Evolutionary conservation across 148 eudicot species (phyloP), one percentile per base, ranked within the genome.

Genomic region (Fagopyrum esculentum): DNA sequence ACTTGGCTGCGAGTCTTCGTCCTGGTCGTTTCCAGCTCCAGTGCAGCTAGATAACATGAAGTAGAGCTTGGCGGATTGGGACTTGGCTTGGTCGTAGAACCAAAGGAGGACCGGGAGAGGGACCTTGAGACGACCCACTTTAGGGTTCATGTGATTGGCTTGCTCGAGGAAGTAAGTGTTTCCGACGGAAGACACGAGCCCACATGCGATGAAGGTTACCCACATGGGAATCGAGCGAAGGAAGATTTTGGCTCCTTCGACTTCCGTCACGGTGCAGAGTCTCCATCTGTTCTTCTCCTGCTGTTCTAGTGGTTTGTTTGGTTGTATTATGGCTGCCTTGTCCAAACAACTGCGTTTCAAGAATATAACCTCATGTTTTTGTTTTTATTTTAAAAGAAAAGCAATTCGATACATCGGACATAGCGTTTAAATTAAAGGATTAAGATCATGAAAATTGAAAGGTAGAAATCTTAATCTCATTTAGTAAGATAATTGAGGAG

Each of bases 131-230:
- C 75, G 76, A 0, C 87, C 91, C 1, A 84, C 45, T 57, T 82
- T 86, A 6, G 29, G 83, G 73, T 83, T 74, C 79, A 86, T 46
- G 74, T 81, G 74, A 15, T 79, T 80, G 6, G 87, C 86, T 82
- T 88, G 89, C 79, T 86, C 85, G 2, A 86, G 74, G 49, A 88
- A 88, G 81, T 84, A 88, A 26, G 89, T 88, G 75, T 72, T 78
- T 6, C 87, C 87, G 0, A 84, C 60, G 4, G 91, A 79, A 1
- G 76, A 72, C 5, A 86, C 82, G 1, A 84, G 29, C 5, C 91
- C 88, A 19, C 80, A 73, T 0, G 82, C 7, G 40, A 86, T 75
- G 71, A 86, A 83, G 52, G 89, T 80, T n/a, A 79, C 4, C 80
- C 82, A 85, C 76, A 87, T 30, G 3, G 91, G 88, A 49, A 85